Evolutionary conservation across 2,329 filamentous ascomycete genomes (phyloP).

Genomic region (Aspergillus pseudoviridinutans): DNA sequence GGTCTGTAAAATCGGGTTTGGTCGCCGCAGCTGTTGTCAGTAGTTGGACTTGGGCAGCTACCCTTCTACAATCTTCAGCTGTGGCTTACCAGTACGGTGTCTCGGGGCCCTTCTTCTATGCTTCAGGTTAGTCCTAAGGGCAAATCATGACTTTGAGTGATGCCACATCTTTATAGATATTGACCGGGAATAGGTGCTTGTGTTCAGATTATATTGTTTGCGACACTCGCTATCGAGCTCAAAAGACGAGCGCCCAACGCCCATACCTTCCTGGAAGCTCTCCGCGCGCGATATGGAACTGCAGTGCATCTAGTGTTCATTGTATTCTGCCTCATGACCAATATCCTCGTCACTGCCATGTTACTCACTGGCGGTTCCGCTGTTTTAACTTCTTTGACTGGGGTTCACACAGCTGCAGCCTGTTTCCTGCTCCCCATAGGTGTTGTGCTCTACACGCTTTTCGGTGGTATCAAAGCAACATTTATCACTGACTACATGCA

Average conservation of each 20-base stretch:
- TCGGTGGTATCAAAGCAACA: constrained; percentile 77
- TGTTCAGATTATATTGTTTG: constrained; percentile 84
- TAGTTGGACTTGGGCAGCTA: constrained; percentile 91
- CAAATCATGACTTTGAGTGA: constrained; percentile 31
- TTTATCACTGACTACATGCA: constrained; percentile 85
- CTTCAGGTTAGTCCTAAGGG: constrained; percentile 48
- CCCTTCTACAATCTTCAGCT: constrained; percentile 71
- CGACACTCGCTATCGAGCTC: constrained; percentile 83
- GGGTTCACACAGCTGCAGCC: constrained; percentile 72
- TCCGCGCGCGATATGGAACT: constrained; percentile 73
- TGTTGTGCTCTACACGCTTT: constrained; percentile 73
- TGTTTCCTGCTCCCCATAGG: constrained; percentile 79
- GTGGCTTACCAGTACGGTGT: constrained; percentile 77
- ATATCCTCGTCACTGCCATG: constrained; percentile 86
- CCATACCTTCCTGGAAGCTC: constrained; percentile 74
- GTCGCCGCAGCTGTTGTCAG: constrained; percentile 88
- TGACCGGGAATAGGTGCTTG: constrained; percentile 54
- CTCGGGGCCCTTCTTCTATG: constrained; percentile 64
- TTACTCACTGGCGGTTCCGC: constrained; percentile 78
- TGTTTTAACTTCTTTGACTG: constrained; percentile 67
- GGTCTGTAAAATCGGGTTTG: constrained; percentile 83
- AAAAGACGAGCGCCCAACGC: constrained; percentile 85
- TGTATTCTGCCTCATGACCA: constrained; percentile 76
- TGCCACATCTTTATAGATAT: constrained; percentile 49
- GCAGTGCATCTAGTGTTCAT: constrained; percentile 74